phyloP scores from a whole-genome alignment of 139 green algal species.

The Desmodesmus armatus region DNA sequence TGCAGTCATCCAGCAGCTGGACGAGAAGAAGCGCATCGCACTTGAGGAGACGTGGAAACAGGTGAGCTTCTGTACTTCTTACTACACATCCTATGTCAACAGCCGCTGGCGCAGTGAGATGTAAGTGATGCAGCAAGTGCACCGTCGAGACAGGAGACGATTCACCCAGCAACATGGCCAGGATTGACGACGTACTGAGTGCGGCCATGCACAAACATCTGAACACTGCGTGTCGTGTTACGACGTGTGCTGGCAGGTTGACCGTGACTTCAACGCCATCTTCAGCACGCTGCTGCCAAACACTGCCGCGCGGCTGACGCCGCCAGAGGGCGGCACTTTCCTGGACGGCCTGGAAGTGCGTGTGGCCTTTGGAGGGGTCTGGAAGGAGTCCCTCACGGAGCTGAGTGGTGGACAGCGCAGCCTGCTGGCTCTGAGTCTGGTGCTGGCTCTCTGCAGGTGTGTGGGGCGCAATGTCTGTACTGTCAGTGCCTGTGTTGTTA shows the following conservation, averaged over 20 bases:
- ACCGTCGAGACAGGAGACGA: too few species aligned
- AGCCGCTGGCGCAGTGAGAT: too few species aligned
- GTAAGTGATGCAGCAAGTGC: too few species aligned
- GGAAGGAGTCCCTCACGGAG: conserved; percentile 98
- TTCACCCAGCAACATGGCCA: too few species aligned
- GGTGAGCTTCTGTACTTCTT: too few species aligned
- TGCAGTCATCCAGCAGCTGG: conserved; percentile 90
- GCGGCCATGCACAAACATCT: too few species aligned
- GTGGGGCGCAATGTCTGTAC: too few species aligned
- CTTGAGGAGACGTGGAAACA: conserved; percentile 93
- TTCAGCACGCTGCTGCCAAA: conserved; percentile 98
- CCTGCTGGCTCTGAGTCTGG: conserved; percentile 96
- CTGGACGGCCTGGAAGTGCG: conserved; percentile 72
- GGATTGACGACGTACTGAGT: too few species aligned
- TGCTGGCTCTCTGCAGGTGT: conserved; percentile 93
- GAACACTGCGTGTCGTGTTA: too few species aligned
- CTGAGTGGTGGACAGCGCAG: conserved; percentile 95
- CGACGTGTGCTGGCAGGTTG: too few species aligned
- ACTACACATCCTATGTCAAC: too few species aligned
- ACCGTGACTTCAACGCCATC: conserved; percentile 95
- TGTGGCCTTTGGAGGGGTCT: conserved; percentile 97
- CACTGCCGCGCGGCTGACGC: conserved; percentile 92
- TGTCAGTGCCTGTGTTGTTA: too few species aligned
- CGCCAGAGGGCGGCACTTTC: conserved; percentile 85
- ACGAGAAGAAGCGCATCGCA: conserved; percentile 94